phyloP scores from a whole-genome alignment of 305 asterid genomes.

The Rubia balearica region DNA sequence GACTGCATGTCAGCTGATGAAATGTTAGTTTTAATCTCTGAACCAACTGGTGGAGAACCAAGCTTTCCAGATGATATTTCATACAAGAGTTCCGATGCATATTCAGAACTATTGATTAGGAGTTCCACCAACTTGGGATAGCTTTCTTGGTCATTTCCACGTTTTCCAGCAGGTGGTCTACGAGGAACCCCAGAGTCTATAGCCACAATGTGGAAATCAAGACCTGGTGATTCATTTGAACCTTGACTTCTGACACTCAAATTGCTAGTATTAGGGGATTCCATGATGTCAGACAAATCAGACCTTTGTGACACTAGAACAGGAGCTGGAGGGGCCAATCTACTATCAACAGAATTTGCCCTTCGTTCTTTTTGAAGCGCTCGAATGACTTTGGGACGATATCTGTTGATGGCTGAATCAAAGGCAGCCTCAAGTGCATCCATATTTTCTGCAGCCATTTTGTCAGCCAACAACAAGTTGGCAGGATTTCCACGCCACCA shows the following conservation, averaged over 20 bases:
- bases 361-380: slow-evolving; percentile 95
- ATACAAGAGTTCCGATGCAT: slow-evolving; percentile 60
- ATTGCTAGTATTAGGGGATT: slow-evolving; percentile 67
- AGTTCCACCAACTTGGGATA: slow-evolving; percentile 96
- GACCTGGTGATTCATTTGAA: slow-evolving; percentile 33
- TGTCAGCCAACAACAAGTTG: slow-evolving; percentile 77
- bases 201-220: slow-evolving; percentile 67
- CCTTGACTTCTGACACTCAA: slow-evolving; percentile 47
- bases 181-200: slow-evolving; percentile 98
- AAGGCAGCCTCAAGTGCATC: slow-evolving; percentile 75
- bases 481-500: slow-evolving; percentile 96
- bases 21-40: slow-evolving; percentile 29
- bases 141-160: slow-evolving; percentile 73
- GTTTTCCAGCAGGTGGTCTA: slow-evolving; percentile 97
- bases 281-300: slow-evolving; percentile 63
- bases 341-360: slow-evolving; percentile 67
- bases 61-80: slow-evolving; percentile 84
- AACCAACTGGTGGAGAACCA: slow-evolving; percentile 45
- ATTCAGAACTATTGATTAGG: slow-evolving; percentile 71
- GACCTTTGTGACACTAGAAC: slow-evolving; percentile 61
- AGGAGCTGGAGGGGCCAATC: slow-evolving; percentile 44
- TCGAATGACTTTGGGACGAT: slow-evolving; percentile 75
- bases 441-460: slow-evolving; percentile 42
- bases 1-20: slow-evolving; percentile 42
- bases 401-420: slow-evolving; percentile 78